Conservation (phyloP, 208 protist genomes). For the Trypanosoma caninum region DNA sequence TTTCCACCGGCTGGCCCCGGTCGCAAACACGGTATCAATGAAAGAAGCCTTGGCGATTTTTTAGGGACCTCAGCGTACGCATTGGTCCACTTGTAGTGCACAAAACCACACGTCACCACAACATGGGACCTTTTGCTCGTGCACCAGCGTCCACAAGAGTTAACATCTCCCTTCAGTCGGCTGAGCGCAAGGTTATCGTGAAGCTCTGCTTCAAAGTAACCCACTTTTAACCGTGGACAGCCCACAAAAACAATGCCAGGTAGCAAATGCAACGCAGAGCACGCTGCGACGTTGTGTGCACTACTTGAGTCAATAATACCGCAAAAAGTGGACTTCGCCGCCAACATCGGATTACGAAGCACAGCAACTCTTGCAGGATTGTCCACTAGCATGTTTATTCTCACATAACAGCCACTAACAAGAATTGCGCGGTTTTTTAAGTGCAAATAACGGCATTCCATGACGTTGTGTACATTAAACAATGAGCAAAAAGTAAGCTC, state of each 20-base stretch:
- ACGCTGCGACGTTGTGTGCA: constrained; percentile 33
- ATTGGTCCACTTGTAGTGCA: constrained; percentile 62
- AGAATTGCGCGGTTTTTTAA: constrained; percentile 59
- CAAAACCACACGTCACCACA: constrained; percentile 59
- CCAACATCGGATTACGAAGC: constrained; percentile 37
- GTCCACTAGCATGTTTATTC: constrained; percentile 71
- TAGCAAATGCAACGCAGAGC: constrained; percentile 54
- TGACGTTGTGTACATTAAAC: constrained; percentile 46
- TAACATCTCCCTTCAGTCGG: constrained; percentile 37
- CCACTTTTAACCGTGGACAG: constrained; percentile 40
- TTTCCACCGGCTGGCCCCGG: constrained; percentile 37
- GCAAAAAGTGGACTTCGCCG: constrained; percentile 47
- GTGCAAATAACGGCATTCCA: constrained; percentile 58
- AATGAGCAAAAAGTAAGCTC: constrained; percentile 41
- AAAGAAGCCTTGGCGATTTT: constrained; percentile 37
- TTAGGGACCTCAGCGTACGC: constrained; percentile 58
- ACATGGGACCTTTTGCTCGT: constrained; percentile 48
- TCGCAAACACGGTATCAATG: constrained; percentile 53
- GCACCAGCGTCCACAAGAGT: constrained; percentile 71
- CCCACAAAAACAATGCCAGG: constrained; percentile 71
- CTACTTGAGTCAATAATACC: constrained; percentile 9
- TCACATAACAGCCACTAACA: constrained; percentile 62
- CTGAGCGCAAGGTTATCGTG: constrained; percentile 58
- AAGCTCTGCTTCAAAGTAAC: constrained; percentile 74
- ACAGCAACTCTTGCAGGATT: constrained; percentile 44